These are phyloP conservation scores for Chrysanthemum lavandulifolium DNA, from an alignment of 129 eudicot genomes.

Conservation along the genomic window DNA sequence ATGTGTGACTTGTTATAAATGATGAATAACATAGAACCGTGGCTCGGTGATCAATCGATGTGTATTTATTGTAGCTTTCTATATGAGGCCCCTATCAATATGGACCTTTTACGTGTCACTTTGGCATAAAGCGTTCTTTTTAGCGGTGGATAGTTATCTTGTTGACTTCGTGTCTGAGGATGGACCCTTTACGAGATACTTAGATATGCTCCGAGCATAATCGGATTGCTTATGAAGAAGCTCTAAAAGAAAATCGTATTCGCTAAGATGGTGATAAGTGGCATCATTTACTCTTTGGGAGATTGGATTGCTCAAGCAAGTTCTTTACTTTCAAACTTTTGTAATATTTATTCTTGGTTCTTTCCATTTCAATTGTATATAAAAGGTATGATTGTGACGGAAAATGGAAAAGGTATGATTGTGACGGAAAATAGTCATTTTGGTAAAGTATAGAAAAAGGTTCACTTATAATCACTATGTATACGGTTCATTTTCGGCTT, in stretches of 20 bases:
- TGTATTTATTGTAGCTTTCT: too few species aligned
- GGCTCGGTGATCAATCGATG: too few species aligned
- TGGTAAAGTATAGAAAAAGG: too few species aligned
- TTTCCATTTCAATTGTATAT: neutral
- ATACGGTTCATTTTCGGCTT: too few species aligned
- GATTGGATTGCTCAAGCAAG: slow-evolving; percentile 97
- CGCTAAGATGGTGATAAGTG: slow-evolving; percentile 91
- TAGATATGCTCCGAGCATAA: slow-evolving; percentile 96
- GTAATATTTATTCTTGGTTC: neutral
- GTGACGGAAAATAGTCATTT: too few species aligned
- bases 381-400: too few species aligned
- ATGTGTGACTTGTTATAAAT: too few species aligned
- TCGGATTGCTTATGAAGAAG: slow-evolving; percentile 94
- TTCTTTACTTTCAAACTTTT: slow-evolving; percentile 2
- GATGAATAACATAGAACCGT: too few species aligned
- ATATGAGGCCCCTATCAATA: too few species aligned
- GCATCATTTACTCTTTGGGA: slow-evolving; percentile 84
- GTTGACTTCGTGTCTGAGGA: slow-evolving; percentile 45
- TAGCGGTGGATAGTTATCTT: neutral
- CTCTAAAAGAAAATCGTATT: slow-evolving; percentile 77
- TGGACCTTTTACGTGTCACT: neutral
- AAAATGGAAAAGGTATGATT: too few species aligned
- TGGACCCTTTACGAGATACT: slow-evolving; percentile 88
- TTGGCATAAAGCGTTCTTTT: neutral
- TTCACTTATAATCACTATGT: too few species aligned